Conservation (phyloP, 1,284 basidiomycete genomes). For the Entoloma clypeatum region DNA sequence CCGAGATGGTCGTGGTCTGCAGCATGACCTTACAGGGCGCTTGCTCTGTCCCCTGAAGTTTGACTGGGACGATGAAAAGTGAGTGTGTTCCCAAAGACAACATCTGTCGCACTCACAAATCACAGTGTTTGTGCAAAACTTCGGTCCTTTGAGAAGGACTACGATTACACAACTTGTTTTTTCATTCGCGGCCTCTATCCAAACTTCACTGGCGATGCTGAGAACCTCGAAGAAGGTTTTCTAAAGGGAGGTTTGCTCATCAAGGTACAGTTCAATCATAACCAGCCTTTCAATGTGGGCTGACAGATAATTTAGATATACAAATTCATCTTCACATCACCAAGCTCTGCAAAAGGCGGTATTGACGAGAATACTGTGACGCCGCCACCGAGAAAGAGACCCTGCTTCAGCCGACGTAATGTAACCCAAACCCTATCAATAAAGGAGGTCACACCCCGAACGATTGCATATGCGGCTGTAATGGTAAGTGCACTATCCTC, state of each 20-base stretch:
- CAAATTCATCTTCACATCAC: conserved; percentile 23
- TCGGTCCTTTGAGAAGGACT: conserved; percentile 6
- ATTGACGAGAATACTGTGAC: no score
- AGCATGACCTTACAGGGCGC: conserved; percentile 22
- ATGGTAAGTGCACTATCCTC: conserved; percentile 1
- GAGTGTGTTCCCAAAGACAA: conserved; percentile 5
- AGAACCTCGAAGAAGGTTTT: conserved; percentile 16
- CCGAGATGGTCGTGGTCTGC: conserved; percentile 24
- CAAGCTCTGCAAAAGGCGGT: conserved; percentile 17
- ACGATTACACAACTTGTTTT: conserved; percentile 7
- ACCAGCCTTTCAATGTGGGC: no score
- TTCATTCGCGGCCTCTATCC: conserved; percentile 16
- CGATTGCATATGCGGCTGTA: conserved; percentile 24
- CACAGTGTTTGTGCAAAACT: conserved; percentile 19
- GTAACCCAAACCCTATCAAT: no score
- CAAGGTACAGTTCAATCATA: no score
- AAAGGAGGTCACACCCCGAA: conserved; percentile 10
- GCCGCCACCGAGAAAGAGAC: no score
- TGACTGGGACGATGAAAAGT: conserved; percentile 24
- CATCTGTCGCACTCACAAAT: background rate
- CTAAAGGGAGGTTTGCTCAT: conserved; percentile 15
- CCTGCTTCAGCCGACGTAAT: no score
- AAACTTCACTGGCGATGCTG: conserved; percentile 11
- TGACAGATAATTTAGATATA: conserved; percentile 11
- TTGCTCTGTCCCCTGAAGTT: conserved; percentile 25